phyloP scores from a whole-genome alignment of 2,329 filamentous ascomycete genomes.

The Mycocentrospora acerina region DNA sequence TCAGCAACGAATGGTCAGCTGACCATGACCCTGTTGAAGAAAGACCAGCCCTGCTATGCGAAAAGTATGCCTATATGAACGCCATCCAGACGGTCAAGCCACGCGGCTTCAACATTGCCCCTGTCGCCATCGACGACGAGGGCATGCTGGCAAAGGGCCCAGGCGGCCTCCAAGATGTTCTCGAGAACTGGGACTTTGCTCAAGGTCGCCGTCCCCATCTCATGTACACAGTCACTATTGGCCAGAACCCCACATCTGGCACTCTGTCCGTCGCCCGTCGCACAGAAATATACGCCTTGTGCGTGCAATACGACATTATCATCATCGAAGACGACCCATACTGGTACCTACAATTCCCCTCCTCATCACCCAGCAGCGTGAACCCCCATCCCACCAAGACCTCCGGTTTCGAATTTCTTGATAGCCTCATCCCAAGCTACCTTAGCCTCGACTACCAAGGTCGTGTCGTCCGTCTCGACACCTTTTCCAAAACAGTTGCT shows the following conservation, averaged over 20 bases:
- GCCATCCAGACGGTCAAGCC: conserved; percentile 68
- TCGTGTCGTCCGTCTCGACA: conserved; percentile 85
- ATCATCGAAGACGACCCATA: conserved; percentile 96
- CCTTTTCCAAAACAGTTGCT: conserved; percentile 90
- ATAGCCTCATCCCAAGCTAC: conserved; percentile 81
- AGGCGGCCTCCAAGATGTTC: conserved; percentile 73
- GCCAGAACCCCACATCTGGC: conserved; percentile 84
- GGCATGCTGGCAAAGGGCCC: conserved; percentile 76
- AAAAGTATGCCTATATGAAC: conserved; percentile 80
- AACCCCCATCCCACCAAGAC: conserved; percentile 49
- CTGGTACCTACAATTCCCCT: conserved; percentile 90
- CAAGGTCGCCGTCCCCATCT: conserved; percentile 77
- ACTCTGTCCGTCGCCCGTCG: conserved; percentile 72
- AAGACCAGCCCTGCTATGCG: conserved; percentile 75
- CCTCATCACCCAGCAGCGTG: conserved; percentile 53
- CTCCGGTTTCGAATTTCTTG: conserved; percentile 74
- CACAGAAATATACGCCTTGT: conserved; percentile 77
- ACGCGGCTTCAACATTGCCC: conserved; percentile 69
- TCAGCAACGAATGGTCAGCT: conserved; percentile 74
- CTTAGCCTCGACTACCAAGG: conserved; percentile 80
- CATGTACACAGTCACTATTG: conserved; percentile 89
- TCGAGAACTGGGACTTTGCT: conserved; percentile 77
- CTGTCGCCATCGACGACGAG: conserved; percentile 74
- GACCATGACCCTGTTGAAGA: conserved; percentile 66
- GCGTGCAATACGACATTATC: conserved; percentile 81